A percentile compares a stretch with the other conserved stretches of the same genome.
phyloP scores from a whole-genome alignment of 2,329 filamentous ascomycete genomes.

The Sarocladium strictum region DNA sequence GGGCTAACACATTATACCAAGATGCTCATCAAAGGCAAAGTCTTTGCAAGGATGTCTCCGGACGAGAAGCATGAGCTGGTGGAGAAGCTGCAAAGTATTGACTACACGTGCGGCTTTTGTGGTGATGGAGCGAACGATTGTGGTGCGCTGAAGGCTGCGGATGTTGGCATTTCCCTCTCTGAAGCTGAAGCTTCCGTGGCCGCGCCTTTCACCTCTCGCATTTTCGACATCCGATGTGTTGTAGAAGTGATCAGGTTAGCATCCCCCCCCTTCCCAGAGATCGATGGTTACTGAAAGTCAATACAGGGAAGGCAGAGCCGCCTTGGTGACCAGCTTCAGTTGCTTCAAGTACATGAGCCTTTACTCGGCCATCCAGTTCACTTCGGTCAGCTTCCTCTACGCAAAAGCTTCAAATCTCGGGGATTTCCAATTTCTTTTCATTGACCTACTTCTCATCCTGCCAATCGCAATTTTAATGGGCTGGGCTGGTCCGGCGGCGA shows the following conservation, averaged over 20 bases:
- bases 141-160: conserved; percentile 90
- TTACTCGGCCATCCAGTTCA: conserved; percentile 99
- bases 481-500: conserved; percentile 80
- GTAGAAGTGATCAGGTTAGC: conserved; percentile 76
- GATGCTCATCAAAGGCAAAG: conserved; percentile 86
- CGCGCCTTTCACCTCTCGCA: conserved; percentile 91
- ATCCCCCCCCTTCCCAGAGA: neutral
- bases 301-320: conserved; percentile 79
- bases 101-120: conserved; percentile 93
- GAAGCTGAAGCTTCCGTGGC: conserved; percentile 97
- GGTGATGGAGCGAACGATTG: conserved; percentile 98
- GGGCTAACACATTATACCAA: conserved; percentile 27
- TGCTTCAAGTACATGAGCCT: conserved; percentile 99
- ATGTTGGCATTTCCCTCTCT: conserved; percentile 94
- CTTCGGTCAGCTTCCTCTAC: conserved; percentile 93
- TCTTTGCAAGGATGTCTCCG: conserved; percentile 97
- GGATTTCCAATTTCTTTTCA: conserved; percentile 97
- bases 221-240: conserved; percentile 96
- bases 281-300: conserved; percentile 16
- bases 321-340: conserved; percentile 96
- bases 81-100: conserved; percentile 92
- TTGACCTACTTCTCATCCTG: conserved; percentile 85
- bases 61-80: conserved; percentile 98
- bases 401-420: conserved; percentile 89
- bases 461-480: conserved; percentile 99